Base-by-base conservation (phyloP, 768 basidiomycete genomes). In the Amanita polypyramis region DNA sequence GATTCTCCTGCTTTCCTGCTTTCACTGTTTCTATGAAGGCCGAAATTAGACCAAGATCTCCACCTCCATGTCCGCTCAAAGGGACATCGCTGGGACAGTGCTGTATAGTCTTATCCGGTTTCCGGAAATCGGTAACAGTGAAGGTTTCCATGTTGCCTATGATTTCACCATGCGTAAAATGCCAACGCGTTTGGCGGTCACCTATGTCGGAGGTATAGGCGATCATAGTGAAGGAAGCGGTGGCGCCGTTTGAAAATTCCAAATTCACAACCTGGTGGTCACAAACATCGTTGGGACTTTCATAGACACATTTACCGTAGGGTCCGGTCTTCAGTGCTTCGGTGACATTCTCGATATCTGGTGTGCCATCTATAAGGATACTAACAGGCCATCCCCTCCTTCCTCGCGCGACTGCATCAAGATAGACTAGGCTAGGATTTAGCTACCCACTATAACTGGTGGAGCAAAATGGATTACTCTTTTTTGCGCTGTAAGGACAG, bases 261-360 rank as follows among this genome's bases (percentile, higher is more conserved):
- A 94, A 64, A 60, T 91, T 93, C 53, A 94, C 91, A 39, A 93
- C 84, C 64, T 93, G 90, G 54, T 94, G 81, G 63, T 94, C 90
- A 56, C 85, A 88, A 40, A 94, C 89, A 58, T 93, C 84, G 59
- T 94, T 94, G 37, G 74, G 68, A 45, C 78, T 74, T 59, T 91
- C 88, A 60, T 94, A 94, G 5, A 90, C 89, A 57, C 91, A 94
- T 48, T 69, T 64, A 0, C 91, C 91, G 51, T 91, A 92, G 14
- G 82, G 79, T 2, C 84, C 80, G 3, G 63, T 68, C 40, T 67
- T 72, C n/a, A 94, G 67, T 0, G 85, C 89, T 2, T 74, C 73
- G 0, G 79, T 80, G 50, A 94, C 69, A 60, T 84, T 92, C 65
- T 94, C 91, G 39, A 93, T 84, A 58, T 93, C 91, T 2, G 90